Conservation (phyloP, 176 grass and related monocot species). For the Zoysia pacifica region DNA sequence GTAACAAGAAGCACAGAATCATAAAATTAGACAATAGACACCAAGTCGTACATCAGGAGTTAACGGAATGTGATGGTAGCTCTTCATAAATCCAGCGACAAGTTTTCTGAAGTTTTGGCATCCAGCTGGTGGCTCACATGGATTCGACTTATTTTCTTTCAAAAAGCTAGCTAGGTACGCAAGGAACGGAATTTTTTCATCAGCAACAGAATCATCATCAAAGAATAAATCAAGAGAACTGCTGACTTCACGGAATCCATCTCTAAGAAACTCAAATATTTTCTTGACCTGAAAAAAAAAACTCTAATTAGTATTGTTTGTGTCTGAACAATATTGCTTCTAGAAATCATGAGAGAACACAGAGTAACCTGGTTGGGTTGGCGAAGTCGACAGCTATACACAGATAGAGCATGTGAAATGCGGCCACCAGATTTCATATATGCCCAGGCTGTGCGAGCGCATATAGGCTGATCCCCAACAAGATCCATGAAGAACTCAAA, state of each 20-base stretch:
- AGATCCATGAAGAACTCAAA: slow-evolving; percentile 99
- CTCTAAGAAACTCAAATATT: slow-evolving; percentile 95
- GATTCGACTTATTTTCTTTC: slow-evolving; percentile 77
- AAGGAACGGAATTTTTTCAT: slow-evolving; percentile 98
- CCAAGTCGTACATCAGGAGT: slow-evolving; percentile 72
- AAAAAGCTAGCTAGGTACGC: slow-evolving; percentile 86
- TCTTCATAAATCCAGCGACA: slow-evolving; percentile 97
- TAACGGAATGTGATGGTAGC: slow-evolving; percentile 92
- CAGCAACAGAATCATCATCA: slow-evolving; percentile 92
- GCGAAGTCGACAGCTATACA: slow-evolving; percentile 95
- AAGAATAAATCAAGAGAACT: slow-evolving; percentile 96
- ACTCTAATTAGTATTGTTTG: slow-evolving; percentile 13
- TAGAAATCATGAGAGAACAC: slow-evolving; percentile 23
- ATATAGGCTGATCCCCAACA: slow-evolving; percentile 92
- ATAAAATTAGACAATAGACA: slow-evolving; percentile 11
- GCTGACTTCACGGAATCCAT: slow-evolving; percentile 93
- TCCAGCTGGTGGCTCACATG: slow-evolving; percentile 88
- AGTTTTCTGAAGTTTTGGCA: slow-evolving; percentile 79
- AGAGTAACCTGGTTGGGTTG: slow-evolving; percentile 87
- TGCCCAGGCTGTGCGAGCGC: slow-evolving; percentile 94
- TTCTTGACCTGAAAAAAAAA: slow-evolving; percentile 78
- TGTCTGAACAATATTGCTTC: background rate
- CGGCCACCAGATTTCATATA: slow-evolving; percentile 92
- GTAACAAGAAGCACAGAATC: slow-evolving; percentile 18
- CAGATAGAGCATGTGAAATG: slow-evolving; percentile 96